Percentiles rank a stretch among this genome's conserved stretches.
phyloP scores from a whole-genome alignment of 495 filamentous ascomycete species.

The Podospora comata region DNA sequence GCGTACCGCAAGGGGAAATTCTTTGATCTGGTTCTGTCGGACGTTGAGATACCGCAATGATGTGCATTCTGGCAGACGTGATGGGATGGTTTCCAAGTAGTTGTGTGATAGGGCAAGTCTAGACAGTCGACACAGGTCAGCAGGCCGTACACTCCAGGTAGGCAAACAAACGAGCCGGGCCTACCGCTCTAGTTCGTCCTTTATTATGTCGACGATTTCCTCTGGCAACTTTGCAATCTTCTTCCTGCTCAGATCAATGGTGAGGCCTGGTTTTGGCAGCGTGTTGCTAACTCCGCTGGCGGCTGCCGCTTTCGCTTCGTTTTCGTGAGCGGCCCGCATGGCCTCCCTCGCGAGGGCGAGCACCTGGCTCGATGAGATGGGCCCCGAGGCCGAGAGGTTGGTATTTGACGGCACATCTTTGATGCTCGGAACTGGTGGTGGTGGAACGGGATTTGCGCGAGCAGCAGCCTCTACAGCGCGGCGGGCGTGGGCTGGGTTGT shows the following conservation, averaged over 20 bases:
- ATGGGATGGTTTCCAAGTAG: slow-evolving; percentile 70
- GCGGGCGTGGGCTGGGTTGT: slow-evolving; percentile 41
- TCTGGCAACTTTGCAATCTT: slow-evolving; percentile 78
- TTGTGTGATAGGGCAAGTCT: slow-evolving; percentile 92
- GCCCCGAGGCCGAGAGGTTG: slow-evolving; percentile 40
- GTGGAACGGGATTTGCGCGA: slow-evolving; percentile 33
- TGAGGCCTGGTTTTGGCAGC: slow-evolving; percentile 68
- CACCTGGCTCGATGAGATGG: slow-evolving; percentile 48
- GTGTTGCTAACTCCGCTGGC: slow-evolving; percentile 65
- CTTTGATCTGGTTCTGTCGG: slow-evolving; percentile 76
- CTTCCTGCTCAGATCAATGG: slow-evolving; percentile 83
- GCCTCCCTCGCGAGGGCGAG: slow-evolving; percentile 59
- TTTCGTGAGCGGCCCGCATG: slow-evolving; percentile 66
- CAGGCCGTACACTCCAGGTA: slow-evolving; percentile 9
- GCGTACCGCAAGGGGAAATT: slow-evolving; percentile 81
- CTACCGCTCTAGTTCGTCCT: slow-evolving; percentile 86
- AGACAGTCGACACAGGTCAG: slow-evolving; percentile 15
- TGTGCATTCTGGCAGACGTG: slow-evolving; percentile 78
- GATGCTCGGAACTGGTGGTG: slow-evolving; percentile 37
- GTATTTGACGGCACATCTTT: slow-evolving; percentile 36
- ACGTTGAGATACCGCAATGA: slow-evolving; percentile 95
- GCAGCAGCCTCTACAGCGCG: slow-evolving; percentile 36
- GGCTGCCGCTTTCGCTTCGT: slow-evolving; percentile 64
- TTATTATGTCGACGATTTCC: slow-evolving; percentile 87
- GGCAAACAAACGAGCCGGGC: slow-evolving; percentile 7